Evolutionary conservation across 441 rosid species (phyloP).

Genomic region (Arabidopsis lyrata): DNA sequence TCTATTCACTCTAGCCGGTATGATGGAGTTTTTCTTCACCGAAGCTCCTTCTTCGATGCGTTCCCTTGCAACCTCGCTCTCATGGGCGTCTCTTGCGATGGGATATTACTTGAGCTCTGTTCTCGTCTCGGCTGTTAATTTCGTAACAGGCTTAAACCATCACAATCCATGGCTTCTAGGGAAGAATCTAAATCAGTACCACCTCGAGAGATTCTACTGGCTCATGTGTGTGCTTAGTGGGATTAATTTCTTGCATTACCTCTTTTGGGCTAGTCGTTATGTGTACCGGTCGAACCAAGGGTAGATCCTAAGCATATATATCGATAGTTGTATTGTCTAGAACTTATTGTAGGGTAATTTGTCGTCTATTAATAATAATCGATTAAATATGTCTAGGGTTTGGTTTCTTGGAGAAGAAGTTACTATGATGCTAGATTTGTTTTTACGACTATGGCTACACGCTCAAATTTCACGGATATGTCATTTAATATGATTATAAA

Average conservation of each 20-base stretch:
- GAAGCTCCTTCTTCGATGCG: slow-evolving; percentile 84
- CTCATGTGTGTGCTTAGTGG: slow-evolving; percentile 76
- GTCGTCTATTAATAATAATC: too few species aligned
- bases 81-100: slow-evolving; percentile 91
- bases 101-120: slow-evolving; percentile 87
- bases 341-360: too few species aligned
- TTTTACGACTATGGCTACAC: too few species aligned
- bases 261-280: slow-evolving; percentile 85
- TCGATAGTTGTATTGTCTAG: not conserved
- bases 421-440: too few species aligned
- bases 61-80: slow-evolving; percentile 82
- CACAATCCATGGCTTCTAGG: slow-evolving; percentile 75
- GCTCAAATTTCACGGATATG: too few species aligned
- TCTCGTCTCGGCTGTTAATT: slow-evolving; percentile 64
- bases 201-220: slow-evolving; percentile 82
- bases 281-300: slow-evolving; percentile 51
- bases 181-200: slow-evolving; percentile 75
- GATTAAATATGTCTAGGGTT: too few species aligned
- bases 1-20: slow-evolving; percentile 82
- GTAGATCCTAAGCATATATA: slow-evolving; percentile 22
- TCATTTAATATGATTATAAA: too few species aligned
- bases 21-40: slow-evolving; percentile 92
- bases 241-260: slow-evolving; percentile 72
- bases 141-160: slow-evolving; percentile 50
- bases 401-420: too few species aligned